A percentile compares a stretch with the other conserved stretches of the same genome.
Evolutionary conservation across 257 asterid species (phyloP).

Genomic region (Scutellaria baicalensis): DNA sequence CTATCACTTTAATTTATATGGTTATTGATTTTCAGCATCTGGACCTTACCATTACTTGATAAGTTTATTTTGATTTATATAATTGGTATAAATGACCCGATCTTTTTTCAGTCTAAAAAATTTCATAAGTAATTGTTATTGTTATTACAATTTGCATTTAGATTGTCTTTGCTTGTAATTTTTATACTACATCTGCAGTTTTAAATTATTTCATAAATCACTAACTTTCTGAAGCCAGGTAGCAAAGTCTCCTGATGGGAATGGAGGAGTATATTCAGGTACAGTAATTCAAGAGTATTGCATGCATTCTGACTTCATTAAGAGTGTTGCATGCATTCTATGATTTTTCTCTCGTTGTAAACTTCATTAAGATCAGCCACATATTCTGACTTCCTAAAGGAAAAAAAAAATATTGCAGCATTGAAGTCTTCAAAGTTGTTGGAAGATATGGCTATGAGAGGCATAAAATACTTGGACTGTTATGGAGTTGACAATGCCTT

Average conservation of each 20-base stretch:
- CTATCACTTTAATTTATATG: background rate
- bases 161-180: background rate
- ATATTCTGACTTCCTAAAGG: constrained; percentile 6
- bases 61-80: background rate
- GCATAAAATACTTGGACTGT: constrained; percentile 84
- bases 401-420: constrained; percentile 44
- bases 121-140: background rate
- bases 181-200: background rate
- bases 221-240: constrained; percentile 54
- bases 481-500: constrained; percentile 97
- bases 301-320: too few relatives aligned
- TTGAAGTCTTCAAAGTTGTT: constrained; percentile 64
- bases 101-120: background rate
- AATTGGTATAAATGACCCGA: background rate
- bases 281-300: background rate
- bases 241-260: constrained; percentile 97
- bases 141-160: background rate
- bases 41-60: background rate
- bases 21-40: background rate
- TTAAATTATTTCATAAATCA: constrained; percentile 12
- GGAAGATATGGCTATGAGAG: constrained; percentile 90
- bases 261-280: constrained; percentile 98
- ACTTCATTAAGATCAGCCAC: background rate
- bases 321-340: background rate
- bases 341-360: background rate